Evolutionary conservation across 352 stramenopile species (phyloP), one percentile per base, ranked within the genome.

Genomic region (Globisporangium parvum): DNA sequence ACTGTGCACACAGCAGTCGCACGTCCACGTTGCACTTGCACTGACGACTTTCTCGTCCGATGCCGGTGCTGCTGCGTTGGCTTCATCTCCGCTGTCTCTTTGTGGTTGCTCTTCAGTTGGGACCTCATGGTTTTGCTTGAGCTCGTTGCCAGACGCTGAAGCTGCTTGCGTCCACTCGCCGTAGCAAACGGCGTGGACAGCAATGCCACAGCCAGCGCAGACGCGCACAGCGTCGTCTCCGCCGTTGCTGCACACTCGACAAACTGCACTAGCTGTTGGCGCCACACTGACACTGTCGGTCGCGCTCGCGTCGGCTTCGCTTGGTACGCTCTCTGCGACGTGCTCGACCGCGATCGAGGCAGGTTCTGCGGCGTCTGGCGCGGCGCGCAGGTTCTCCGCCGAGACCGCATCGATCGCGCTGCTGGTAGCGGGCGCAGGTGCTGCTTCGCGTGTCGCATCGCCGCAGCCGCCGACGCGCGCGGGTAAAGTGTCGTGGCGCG

Each of bases 181-280:
- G 56, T 78, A 85, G 47, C 74, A 85, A 57, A 51, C 62, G 8
- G 21, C 20, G 40, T 85, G 71, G 18, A 81, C 60, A 14, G 54
- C 55, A 24, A 76, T 11, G 11, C 62, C 55, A 51, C 74, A 85
- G 31, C 50, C 53, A 1, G 20, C 21, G 20, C 74, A 85, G 1
- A 81, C 60, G 20, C 47, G 54, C 42, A 77, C 14, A n/a, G 53
- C 33, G 21, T 59, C 61, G 6, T 14, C 39, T 15, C 23, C 37
- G 4, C 40, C 18, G 35, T 24, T 31, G 11, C 33, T 17, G 26
- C 57, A 64, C 5, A 37, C 51, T 49, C 21, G 47, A 15, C 57
- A 64, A 9, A 17, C 8, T 9, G 3, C 9, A 9, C 17, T 31
- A 17, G 26, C 24, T 41, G 26, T 33, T n/a, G 1, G 8, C 11